These are phyloP conservation scores for Jacaranda copaia DNA, from an alignment of 257 asterid genomes.

Conservation along the genomic window DNA sequence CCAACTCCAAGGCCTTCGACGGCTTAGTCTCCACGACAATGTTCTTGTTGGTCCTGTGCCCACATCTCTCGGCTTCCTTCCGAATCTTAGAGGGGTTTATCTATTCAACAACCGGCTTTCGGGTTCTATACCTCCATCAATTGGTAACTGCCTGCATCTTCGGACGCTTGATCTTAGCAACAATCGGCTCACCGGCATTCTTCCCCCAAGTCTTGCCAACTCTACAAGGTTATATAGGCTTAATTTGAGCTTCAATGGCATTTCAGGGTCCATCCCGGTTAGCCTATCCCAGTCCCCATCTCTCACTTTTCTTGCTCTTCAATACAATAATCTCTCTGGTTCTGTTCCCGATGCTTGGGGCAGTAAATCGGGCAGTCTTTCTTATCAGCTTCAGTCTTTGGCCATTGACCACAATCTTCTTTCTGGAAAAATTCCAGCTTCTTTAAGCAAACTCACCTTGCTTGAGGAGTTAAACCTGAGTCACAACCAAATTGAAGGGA, in stretches of 20 bases:
- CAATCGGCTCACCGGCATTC: conserved; percentile 65
- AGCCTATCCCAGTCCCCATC: conserved; percentile 55
- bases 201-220: conserved; percentile 61
- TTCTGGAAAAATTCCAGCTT: conserved; percentile 67
- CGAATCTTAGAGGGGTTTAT: conserved; percentile 75
- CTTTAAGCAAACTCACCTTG: conserved; percentile 55
- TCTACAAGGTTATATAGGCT: conserved; percentile 71
- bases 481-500: conserved; percentile 59
- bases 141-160: conserved; percentile 69
- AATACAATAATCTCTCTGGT: conserved; percentile 76
- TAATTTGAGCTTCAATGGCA: conserved; percentile 73
- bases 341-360: conserved; percentile 70
- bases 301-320: conserved; percentile 80
- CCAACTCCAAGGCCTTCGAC: conserved; percentile 75
- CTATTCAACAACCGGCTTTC: conserved; percentile 86
- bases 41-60: conserved; percentile 74
- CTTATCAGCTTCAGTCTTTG: conserved; percentile 56
- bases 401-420: conserved; percentile 64
- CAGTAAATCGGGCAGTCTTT: conserved; percentile 10
- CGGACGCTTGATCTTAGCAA: conserved; percentile 87
- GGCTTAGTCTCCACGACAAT: conserved; percentile 86
- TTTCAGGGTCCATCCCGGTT: conserved; percentile 76
- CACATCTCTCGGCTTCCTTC: conserved; percentile 61
- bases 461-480: conserved; percentile 59
- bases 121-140: conserved; percentile 69